Conservation (phyloP, 495 filamentous ascomycete genomes). For the Hypoxylon subgilvum region DNA sequence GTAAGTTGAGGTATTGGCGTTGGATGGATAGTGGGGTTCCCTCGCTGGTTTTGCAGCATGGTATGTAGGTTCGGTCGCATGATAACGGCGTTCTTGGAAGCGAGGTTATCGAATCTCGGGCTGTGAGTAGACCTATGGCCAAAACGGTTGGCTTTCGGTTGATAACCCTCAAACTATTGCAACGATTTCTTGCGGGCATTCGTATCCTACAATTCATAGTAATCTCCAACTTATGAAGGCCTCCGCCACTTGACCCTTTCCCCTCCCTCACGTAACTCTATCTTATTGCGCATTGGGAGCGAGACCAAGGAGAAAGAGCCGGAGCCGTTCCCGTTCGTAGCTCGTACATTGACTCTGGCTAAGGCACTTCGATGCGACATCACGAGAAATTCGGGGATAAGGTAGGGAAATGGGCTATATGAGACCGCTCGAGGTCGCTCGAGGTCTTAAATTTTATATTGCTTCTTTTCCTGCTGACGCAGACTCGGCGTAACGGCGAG, state of each 20-base stretch:
- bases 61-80: constrained; percentile 26
- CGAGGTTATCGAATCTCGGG: constrained; percentile 10
- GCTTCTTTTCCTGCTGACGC: neutral
- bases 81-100: constrained; percentile 30
- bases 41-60: constrained; percentile 17
- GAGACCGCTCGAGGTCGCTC: neutral
- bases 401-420: neutral
- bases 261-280: neutral
- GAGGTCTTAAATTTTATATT: neutral
- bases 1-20: constrained; percentile 20
- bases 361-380: constrained; percentile 1
- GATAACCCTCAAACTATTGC: too few relatives aligned
- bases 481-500: constrained; percentile 1
- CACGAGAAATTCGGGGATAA: constrained; percentile 7
- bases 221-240: neutral
- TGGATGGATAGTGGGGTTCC: constrained; percentile 16
- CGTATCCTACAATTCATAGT: neutral
- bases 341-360: constrained; percentile 12
- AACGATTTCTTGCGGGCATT: constrained; percentile 3
- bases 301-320: neutral
- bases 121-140: constrained; percentile 3
- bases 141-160: constrained; percentile 12
- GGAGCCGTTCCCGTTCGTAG: neutral
- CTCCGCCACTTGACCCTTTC: neutral
- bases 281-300: too few relatives aligned